A percentile compares a stretch with the other conserved stretches of the same genome.
phyloP scores from a whole-genome alignment of 148 eudicot genomes.

The Cornus controversa region DNA sequence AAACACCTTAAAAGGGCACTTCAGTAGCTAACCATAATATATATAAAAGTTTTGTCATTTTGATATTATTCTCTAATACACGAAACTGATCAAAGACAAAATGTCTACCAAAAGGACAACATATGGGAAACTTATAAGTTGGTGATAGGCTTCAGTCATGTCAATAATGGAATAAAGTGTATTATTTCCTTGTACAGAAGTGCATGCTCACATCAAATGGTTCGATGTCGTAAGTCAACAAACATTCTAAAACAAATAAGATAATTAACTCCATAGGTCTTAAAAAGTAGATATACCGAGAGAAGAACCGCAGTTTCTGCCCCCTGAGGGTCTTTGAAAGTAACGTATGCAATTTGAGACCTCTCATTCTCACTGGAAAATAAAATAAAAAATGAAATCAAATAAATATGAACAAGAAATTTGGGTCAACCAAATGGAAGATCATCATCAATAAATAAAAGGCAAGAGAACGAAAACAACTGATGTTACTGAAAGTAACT shows the following conservation, averaged over 20 bases:
- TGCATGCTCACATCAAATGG: neutral
- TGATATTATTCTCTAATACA: neutral
- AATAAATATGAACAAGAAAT: neutral
- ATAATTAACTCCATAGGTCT: neutral
- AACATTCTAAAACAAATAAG: neutral
- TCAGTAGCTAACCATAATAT: neutral
- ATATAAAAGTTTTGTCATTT: neutral
- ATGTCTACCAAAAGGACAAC: neutral
- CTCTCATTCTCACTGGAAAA: constrained; percentile 68
- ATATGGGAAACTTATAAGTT: neutral
- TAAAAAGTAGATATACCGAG: constrained; percentile 50
- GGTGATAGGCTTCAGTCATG: neutral
- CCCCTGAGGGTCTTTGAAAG: constrained; percentile 78
- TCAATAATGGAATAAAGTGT: neutral
- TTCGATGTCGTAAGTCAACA: neutral
- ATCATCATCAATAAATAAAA: neutral
- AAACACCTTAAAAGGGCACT: neutral
- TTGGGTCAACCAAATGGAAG: neutral
- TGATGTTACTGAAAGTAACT: constrained; percentile 15
- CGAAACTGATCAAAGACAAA: neutral
- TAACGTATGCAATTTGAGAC: constrained; percentile 85
- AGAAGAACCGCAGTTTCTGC: constrained; percentile 98
- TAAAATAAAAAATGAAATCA: neutral
- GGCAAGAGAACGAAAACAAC: neutral
- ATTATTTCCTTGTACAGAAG: neutral